These are phyloP conservation scores for Chlorella vulgaris DNA, from an alignment of 139 green algal genomes.

Conservation along the genomic window DNA sequence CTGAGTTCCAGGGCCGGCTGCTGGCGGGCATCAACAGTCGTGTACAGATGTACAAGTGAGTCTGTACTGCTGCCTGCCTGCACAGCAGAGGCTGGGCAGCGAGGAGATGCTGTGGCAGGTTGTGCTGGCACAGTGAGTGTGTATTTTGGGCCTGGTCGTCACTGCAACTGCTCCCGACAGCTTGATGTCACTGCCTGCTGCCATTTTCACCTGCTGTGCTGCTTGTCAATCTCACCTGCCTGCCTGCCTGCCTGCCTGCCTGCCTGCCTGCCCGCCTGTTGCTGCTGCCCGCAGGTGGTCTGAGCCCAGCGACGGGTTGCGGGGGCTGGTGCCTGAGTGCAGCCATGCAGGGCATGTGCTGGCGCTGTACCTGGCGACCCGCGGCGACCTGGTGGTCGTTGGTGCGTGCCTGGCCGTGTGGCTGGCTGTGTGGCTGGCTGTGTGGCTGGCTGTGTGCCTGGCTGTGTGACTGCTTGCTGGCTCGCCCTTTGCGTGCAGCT, in stretches of 20 bases:
- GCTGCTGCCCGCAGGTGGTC: conserved; percentile 35
- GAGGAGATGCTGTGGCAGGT: background rate
- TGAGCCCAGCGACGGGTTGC: conserved; percentile 45
- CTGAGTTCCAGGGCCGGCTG: conserved; percentile 79
- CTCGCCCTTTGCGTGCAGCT: background rate
- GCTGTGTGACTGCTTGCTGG: background rate
- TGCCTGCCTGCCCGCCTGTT: background rate
- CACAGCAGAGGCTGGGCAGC: background rate
- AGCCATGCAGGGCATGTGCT: conserved; percentile 81
- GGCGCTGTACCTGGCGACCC: conserved; percentile 76
- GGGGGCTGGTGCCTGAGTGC: conserved; percentile 80
- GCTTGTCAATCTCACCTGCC: no score
- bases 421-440: background rate
- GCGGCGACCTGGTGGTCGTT: conserved; percentile 91
- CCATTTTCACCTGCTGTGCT: no score
- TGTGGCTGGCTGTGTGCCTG: background rate
- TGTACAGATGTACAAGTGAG: conserved; percentile 85
- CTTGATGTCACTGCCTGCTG: no score
- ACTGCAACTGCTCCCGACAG: no score
- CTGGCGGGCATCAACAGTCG: conserved; percentile 91
- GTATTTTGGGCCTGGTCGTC: no score
- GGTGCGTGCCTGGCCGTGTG: conserved; percentile 41
- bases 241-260: background rate
- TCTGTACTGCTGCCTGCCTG: background rate
- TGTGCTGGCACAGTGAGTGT: no score